These are phyloP conservation scores for Venustampulla echinocandica DNA, from an alignment of 495 filamentous ascomycete species.

Conservation along the genomic window DNA sequence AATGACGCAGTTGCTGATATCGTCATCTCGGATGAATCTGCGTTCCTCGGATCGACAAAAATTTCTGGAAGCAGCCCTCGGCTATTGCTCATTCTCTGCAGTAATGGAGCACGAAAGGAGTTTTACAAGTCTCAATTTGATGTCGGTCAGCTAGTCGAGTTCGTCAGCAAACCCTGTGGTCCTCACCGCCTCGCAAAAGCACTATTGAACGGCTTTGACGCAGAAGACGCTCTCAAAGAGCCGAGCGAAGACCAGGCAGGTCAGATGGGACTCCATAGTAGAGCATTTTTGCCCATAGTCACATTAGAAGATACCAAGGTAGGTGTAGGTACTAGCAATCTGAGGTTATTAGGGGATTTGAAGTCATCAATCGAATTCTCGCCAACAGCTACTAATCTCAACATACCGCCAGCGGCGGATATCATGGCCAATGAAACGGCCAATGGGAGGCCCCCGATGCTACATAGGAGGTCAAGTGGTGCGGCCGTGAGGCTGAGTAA, in stretches of 20 bases:
- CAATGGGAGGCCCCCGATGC: not conserved
- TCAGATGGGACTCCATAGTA: constrained; percentile 1
- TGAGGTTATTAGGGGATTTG: constrained; percentile 14
- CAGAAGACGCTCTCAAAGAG: constrained; percentile 6
- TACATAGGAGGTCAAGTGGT: not conserved
- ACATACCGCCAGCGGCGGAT: not conserved
- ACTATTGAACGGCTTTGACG: constrained; percentile 13
- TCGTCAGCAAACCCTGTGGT: constrained; percentile 18
- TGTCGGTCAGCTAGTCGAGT: constrained; percentile 7
- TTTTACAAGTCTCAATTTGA: constrained; percentile 1
- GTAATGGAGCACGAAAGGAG: constrained; percentile 8
- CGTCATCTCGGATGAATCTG: constrained; percentile 9
- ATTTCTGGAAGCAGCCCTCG: constrained; percentile 1
- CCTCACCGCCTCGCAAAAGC: constrained; percentile 16
- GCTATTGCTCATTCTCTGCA: constrained; percentile 9
- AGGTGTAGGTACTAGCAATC: constrained; percentile 7
- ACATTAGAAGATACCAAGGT: constrained; percentile 2
- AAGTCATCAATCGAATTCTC: constrained; percentile 19
- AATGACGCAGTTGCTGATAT: constrained; percentile 3
- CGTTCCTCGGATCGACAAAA: not conserved
- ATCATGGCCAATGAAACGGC: too few relatives aligned
- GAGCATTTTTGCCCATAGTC: not conserved
- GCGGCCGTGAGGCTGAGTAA: not conserved
- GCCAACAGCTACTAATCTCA: constrained; percentile 9
- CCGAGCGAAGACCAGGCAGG: constrained; percentile 3